Conservation (phyloP, 805 yeast genomes). For the Wickerhamomyces rabaulensis region DNA sequence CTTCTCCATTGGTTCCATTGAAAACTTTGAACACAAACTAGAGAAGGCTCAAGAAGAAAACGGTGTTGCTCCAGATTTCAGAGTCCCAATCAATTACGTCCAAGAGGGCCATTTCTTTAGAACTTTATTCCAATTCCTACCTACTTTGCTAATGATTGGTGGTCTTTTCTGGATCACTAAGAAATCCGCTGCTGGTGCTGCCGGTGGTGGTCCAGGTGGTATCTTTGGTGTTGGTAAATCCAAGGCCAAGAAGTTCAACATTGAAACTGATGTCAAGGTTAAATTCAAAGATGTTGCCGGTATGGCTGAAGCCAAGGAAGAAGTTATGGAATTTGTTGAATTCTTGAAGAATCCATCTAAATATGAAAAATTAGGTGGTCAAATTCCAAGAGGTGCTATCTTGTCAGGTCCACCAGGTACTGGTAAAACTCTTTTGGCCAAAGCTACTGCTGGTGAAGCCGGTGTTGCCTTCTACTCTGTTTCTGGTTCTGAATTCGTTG, state of each 20-base stretch:
- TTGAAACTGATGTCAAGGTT: conserved; percentile 76
- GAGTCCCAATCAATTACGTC: conserved; percentile 73
- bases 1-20: conserved; percentile 90
- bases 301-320: conserved; percentile 90
- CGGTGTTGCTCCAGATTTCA: conserved; percentile 59
- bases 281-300: conserved; percentile 92
- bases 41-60: conserved; percentile 65
- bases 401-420: conserved; percentile 96
- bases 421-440: conserved; percentile 88
- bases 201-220: conserved; percentile 58
- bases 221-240: conserved; percentile 75
- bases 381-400: conserved; percentile 93
- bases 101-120: conserved; percentile 64
- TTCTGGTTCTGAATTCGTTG: conserved; percentile 93
- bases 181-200: conserved; percentile 39
- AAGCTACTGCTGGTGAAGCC: conserved; percentile 96
- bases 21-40: conserved; percentile 78
- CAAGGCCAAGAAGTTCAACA: conserved; percentile 75
- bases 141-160: conserved; percentile 76
- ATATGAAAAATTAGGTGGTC: conserved; percentile 86
- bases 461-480: conserved; percentile 90
- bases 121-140: conserved; percentile 65
- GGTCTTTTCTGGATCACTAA: conserved; percentile 47
- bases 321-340: conserved; percentile 91
- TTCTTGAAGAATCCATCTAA: conserved; percentile 80